Evolutionary conservation across 2,329 filamentous ascomycete species (phyloP), one percentile per base, ranked within the genome.

Genomic region (Dryadomyces sulphureus): DNA sequence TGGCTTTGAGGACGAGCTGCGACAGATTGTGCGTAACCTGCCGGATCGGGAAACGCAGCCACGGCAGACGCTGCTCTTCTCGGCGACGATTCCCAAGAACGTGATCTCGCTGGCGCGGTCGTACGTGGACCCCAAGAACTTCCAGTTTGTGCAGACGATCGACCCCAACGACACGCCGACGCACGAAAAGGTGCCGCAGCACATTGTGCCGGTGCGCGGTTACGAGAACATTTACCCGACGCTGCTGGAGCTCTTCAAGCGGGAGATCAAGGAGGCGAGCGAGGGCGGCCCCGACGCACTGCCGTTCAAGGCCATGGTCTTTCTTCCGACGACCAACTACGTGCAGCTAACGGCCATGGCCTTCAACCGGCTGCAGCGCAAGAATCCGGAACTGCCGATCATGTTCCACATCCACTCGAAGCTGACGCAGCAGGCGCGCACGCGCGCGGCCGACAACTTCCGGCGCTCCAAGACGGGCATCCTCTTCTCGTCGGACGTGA

Each of bases 271-370:
- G 21, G 59, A 65, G 19, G 55, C 52, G 2, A 54, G 60, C 51
- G 32, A 49, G 2, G 64, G 69, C 51, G 64, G 69, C 51, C 61
- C 55, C 2, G 60, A 61, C 4, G 55, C 50, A 4, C 62, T 62
- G 16, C 84, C 86, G 0, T 95, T 96, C 75, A 98, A 98, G 71
- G 86, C 87, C n/a, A 93, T 98, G 49, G 68, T 94, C 38, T 98
- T 94, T 66, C 82, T 90, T 60, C 84, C 84, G 56, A 86, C 83
- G 20, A 93, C 84, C 1, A 74, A 76, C 21, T 72, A 83, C 52
- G 84, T 88, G 39, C 70, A 79, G 48, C 67, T 88, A 41, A 77
- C 77, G 20, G 65, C 71, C 19, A 66, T 72, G 16, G 64, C 81
- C 20, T 75, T 88, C 56, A 60, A 62, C 39, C 66, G 67, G 27